Evolutionary conservation across 1,284 basidiomycete species (phyloP), one percentile per base, ranked within the genome.

Genomic region (Ustilago xerochloae): DNA sequence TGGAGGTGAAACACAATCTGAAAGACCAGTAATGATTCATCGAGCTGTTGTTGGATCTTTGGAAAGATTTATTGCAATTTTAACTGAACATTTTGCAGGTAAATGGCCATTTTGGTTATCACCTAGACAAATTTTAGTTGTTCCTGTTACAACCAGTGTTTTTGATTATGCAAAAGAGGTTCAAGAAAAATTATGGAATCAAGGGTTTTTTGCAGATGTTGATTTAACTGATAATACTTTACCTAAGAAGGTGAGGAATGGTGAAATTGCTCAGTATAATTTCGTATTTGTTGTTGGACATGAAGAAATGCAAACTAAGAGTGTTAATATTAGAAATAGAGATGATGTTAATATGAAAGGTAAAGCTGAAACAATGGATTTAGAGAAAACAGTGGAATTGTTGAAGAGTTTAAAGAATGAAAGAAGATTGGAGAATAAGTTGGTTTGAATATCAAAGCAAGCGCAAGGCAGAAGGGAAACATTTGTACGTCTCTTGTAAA

Each of bases 81-180:
- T 96, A 73, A 98, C 94, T 4, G 97, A 99, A 85, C 94, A 97
- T 85, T 96, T 94, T 84, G 95, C 90, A 45, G 97, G 97, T 32
- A 97, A 97, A 87, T 99, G 96, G 95, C 97, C 97, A 5, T 97
- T 99, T 89, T 99, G 97, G 97, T 84, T 99, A 50, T 94, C 92
- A 0, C 97, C 97, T 13, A 89, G 97, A 47, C 97, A 99, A 86
- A 90, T 97, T 26, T 86, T 97, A 28, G 92, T 99, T 60, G 92
- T 99, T 50, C 97, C 97, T 3, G 94, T 99, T 33, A 94, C 95
- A 16, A 89, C 88, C 13, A 90, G 92, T 30, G 93, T 90, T 79
- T 94, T 80, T 87, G 92, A 92, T 29, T 99, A 99, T 83, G 96
- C 96, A 2, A 87, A 90, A 48, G 89, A 93, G 83, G 90, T 98